Evolutionary conservation across 2,329 filamentous ascomycete species (phyloP), one percentile per base, ranked within the genome.

Genomic region (Colletotrichum sp.): DNA sequence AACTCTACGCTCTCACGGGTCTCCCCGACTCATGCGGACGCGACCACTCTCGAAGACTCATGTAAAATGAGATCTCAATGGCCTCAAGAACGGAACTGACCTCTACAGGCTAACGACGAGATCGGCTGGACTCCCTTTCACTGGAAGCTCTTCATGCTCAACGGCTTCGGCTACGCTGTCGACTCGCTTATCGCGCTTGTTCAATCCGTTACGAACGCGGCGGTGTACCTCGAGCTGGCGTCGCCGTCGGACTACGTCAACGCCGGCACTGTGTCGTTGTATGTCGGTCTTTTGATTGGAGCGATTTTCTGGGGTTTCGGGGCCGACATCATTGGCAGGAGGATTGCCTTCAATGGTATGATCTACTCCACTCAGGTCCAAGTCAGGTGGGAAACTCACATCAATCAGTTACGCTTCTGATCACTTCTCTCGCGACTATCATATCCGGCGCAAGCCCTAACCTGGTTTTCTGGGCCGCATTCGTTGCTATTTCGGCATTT

Each of bases 291-390:
- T 84, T 84, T 86, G 71, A 77, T 85, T 3, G 89, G 91, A 4
- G 90, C 90, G 6, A 81, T 93, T 21, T 93, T 93, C 82, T 94
- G 92, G 92, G 92, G 92, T 1, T 81, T 93, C 26, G 88, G 87
- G 4, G 91, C 91, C 12, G 92, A 94, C 79, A 88, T 93, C 28
- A 91, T 94, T 70, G 92, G 92, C 3, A 86, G 92, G 21, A 88
- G 89, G 75, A 90, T 90, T 78, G 92, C 92, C 1, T 94, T 94
- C 85, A 93, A 93, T 77, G 59, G 59, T 63, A 63, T 21, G 30
- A 62, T n/a, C 18, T 32, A 16, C 18, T 63, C 7, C n/a, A 30
- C 18, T 6, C 6, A 10, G 7, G 30, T 34, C n/a, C 6, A 34
- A 15, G 13, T 36, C 1, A 16, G 7, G 15, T 8, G 7, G 34